Percentiles rank a stretch among this genome's conserved stretches.
phyloP scores from a whole-genome alignment of 2,329 filamentous ascomycete species.

The Cordyceps javanica region DNA sequence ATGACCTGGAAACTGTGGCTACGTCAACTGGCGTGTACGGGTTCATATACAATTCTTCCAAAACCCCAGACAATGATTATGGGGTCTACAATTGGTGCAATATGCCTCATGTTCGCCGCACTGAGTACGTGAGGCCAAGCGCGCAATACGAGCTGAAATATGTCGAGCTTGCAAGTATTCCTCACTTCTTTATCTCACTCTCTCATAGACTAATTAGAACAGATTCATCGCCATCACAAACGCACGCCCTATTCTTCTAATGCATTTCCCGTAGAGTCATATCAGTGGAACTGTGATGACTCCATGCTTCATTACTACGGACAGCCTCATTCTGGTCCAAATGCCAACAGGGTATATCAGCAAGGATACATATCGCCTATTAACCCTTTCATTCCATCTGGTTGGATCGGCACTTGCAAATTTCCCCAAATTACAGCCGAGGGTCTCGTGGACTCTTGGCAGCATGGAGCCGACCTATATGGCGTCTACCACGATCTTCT shows the following conservation, averaged over 20 bases:
- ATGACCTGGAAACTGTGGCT: constrained; percentile 53
- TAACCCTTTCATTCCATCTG: constrained; percentile 61
- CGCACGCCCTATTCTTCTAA: constrained; percentile 75
- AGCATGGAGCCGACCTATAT: constrained; percentile 71
- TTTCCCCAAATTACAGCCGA: constrained; percentile 73
- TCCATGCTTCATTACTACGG: constrained; percentile 65
- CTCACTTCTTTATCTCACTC: background rate
- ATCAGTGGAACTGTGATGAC: constrained; percentile 67
- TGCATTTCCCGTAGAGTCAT: constrained; percentile 66
- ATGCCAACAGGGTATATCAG: constrained; percentile 57
- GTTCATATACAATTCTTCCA: constrained; percentile 66
- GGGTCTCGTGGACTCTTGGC: constrained; percentile 67
- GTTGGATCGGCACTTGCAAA: constrained; percentile 68
- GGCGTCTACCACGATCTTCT: constrained; percentile 68
- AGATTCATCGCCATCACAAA: constrained; percentile 81
- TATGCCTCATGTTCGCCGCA: constrained; percentile 72
- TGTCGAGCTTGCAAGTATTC: constrained; percentile 60
- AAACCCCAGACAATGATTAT: constrained; percentile 49
- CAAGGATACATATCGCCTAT: constrained; percentile 51
- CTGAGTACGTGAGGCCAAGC: constrained; percentile 54
- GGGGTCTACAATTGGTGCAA: constrained; percentile 77
- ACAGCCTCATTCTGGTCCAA: constrained; percentile 45
- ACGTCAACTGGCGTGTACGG: constrained; percentile 59
- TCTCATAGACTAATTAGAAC: constrained; percentile 1
- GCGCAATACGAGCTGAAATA: constrained; percentile 61